Evolutionary conservation across 495 filamentous ascomycete species (phyloP).

Genomic region (Hypoxylon crocopeplum): DNA sequence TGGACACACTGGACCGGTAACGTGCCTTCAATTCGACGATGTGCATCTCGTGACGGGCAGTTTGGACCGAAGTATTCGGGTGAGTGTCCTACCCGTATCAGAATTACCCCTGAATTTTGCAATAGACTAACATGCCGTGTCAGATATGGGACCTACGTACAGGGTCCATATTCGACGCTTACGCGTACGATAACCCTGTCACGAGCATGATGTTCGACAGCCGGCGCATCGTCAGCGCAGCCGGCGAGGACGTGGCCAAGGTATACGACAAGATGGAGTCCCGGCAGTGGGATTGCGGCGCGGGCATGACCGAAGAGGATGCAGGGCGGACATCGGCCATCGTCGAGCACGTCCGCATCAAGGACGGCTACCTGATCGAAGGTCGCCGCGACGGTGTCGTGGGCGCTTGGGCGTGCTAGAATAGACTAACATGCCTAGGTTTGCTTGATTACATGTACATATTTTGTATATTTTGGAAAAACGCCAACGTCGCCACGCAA

Average conservation of each 20-base stretch:
- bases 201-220: conserved; percentile 98
- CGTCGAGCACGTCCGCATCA: conserved; percentile 88
- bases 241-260: conserved; percentile 91
- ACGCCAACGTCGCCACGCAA: conserved; percentile 8
- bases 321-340: conserved; percentile 65
- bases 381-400: conserved; percentile 88
- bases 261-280: conserved; percentile 98
- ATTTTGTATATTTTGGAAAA: conserved; percentile 15
- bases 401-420: conserved; percentile 88
- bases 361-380: conserved; percentile 93
- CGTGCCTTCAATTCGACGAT: conserved; percentile 95
- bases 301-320: conserved; percentile 72
- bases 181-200: conserved; percentile 90
- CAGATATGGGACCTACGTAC: conserved; percentile 99
- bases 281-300: conserved; percentile 95
- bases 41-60: conserved; percentile 94
- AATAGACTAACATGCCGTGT: conserved; percentile 7
- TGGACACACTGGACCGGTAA: conserved; percentile 94
- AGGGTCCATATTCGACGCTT: conserved; percentile 94
- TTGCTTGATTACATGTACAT: conserved; percentile 20
- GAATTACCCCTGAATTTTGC: background rate
- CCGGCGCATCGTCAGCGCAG: conserved; percentile 88
- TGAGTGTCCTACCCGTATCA: conserved; percentile 57
- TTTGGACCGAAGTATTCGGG: conserved; percentile 90
- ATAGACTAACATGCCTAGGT: background rate